Conservation (phyloP, 371 early-diverging fungal species). For the Mucor circinelloides region DNA sequence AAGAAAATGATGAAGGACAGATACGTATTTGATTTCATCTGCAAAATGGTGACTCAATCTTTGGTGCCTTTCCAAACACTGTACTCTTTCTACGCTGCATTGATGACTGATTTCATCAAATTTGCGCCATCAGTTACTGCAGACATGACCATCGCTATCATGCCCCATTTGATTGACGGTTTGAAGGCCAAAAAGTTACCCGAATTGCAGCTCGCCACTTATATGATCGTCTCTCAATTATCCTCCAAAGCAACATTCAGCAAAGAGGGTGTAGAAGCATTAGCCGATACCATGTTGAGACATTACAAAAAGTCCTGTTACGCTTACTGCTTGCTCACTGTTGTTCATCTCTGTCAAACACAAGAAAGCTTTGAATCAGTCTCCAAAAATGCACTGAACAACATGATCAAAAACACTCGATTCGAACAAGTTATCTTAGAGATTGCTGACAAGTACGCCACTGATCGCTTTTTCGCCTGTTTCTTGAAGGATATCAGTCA, state of each 20-base stretch:
- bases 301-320: constrained; percentile 35
- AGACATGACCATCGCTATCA: constrained; percentile 47
- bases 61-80: constrained; percentile 56
- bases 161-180: constrained; percentile 64
- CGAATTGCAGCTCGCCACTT: constrained; percentile 63
- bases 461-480: constrained; percentile 53
- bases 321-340: constrained; percentile 55
- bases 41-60: constrained; percentile 54
- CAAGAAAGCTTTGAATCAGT: constrained; percentile 55
- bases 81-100: constrained; percentile 70
- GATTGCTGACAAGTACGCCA: constrained; percentile 55
- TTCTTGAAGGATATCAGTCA: constrained; percentile 37
- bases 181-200: constrained; percentile 45
- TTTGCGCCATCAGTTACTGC: constrained; percentile 50
- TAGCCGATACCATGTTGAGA: constrained; percentile 50
- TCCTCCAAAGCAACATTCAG: constrained; percentile 55
- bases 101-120: constrained; percentile 64
- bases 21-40: constrained; percentile 69
- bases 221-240: constrained; percentile 73
- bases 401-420: constrained; percentile 30
- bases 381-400: constrained; percentile 44
- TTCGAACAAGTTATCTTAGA: constrained; percentile 42
- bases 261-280: constrained; percentile 47
- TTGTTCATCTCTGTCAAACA: constrained; percentile 69
- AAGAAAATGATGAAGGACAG: constrained; percentile 59